Conservation (phyloP, 768 basidiomycete species). For the Mycena rosella region DNA sequence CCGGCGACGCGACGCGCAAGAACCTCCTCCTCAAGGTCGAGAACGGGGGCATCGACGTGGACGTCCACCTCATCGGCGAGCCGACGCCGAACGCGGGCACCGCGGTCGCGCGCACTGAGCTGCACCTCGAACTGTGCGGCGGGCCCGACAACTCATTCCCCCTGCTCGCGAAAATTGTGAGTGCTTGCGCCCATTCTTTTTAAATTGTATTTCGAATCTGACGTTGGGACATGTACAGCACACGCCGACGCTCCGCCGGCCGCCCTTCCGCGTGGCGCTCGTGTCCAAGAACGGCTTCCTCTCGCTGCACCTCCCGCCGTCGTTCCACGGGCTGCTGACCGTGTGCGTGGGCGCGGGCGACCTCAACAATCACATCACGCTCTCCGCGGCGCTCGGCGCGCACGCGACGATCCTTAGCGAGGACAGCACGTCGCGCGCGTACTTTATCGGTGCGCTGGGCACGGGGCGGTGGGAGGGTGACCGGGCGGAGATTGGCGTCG, state of each 20-base stretch:
- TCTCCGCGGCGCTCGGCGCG: constrained; percentile 46
- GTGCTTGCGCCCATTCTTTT: constrained; percentile 24
- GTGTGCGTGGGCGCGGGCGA: constrained; percentile 53
- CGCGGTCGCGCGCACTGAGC: constrained; percentile 42
- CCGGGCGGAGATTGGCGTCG: constrained; percentile 39
- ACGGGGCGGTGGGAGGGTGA: constrained; percentile 45
- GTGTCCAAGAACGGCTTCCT: constrained; percentile 47
- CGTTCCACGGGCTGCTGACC: constrained; percentile 57
- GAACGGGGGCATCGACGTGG: constrained; percentile 56
- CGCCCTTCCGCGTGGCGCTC: constrained; percentile 50
- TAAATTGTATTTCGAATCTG: no score
- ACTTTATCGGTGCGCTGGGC: constrained; percentile 51
- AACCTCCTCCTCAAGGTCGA: constrained; percentile 56
- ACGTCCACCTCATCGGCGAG: constrained; percentile 53
- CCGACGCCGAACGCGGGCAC: constrained; percentile 11
- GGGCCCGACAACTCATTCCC: constrained; percentile 44
- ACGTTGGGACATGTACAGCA: constrained; percentile 49
- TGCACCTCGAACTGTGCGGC: constrained; percentile 48
- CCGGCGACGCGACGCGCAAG: constrained; percentile 47
- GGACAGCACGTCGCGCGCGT: constrained; percentile 46
- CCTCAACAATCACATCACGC: constrained; percentile 51
- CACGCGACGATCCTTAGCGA: constrained; percentile 52
- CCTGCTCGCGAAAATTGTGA: constrained; percentile 54
- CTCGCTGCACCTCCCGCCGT: constrained; percentile 55
- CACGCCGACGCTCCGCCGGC: constrained; percentile 50